Evolutionary conservation across 2,329 filamentous ascomycete genomes (phyloP).

Genomic region (Epichloe sylvatica): DNA sequence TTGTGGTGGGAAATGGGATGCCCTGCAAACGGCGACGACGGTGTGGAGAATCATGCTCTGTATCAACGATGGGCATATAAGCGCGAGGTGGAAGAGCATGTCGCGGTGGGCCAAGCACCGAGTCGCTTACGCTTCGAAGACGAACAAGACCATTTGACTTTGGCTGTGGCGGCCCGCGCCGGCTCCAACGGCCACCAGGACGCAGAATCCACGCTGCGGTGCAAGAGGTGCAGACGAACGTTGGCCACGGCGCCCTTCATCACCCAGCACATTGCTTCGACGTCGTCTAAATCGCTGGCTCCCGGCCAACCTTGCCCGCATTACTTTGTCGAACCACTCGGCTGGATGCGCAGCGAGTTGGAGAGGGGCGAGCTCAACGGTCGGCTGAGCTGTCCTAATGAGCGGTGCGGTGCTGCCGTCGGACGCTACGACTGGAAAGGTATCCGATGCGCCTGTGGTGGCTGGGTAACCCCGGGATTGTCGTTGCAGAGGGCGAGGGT

Average conservation of each 20-base stretch:
- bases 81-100: constrained; percentile 39
- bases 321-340: constrained; percentile 79
- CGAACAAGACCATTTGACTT: constrained; percentile 30
- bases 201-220: constrained; percentile 41
- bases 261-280: constrained; percentile 37
- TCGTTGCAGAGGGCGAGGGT: constrained; percentile 70
- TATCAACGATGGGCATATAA: constrained; percentile 63
- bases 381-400: constrained; percentile 67
- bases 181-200: background rate
- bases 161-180: background rate
- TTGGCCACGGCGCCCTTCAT: constrained; percentile 48
- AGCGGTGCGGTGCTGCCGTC: constrained; percentile 65
- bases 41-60: constrained; percentile 49
- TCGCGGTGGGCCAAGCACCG: constrained; percentile 66
- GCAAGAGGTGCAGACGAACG: constrained; percentile 75
- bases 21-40: constrained; percentile 32
- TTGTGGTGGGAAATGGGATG: constrained; percentile 82
- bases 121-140: constrained; percentile 74
- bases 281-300: constrained; percentile 1
- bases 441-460: constrained; percentile 77
- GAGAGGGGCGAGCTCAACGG: constrained; percentile 73
- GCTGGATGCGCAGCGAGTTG: constrained; percentile 83
- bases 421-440: constrained; percentile 96
- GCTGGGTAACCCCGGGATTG: constrained; percentile 85
- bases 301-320: constrained; percentile 49